Conservation (phyloP, 2,329 filamentous ascomycete species). For the Colletotrichum musae region DNA sequence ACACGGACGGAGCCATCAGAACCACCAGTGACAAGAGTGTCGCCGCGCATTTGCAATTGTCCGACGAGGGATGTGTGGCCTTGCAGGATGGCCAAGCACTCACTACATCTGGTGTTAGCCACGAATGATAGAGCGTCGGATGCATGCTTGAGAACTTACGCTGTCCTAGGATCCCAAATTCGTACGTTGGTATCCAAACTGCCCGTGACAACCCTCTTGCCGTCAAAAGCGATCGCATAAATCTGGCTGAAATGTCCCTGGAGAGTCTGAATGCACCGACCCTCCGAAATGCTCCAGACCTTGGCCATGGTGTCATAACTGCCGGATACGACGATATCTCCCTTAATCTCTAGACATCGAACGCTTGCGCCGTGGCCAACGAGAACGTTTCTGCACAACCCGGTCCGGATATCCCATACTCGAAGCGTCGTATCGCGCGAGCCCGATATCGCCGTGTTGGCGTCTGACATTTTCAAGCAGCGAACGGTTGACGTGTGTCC, state of each 20-base stretch:
- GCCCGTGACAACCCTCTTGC: constrained; percentile 91
- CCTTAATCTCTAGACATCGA: constrained; percentile 94
- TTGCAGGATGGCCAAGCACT: constrained; percentile 92
- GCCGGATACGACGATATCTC: constrained; percentile 96
- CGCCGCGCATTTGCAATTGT: constrained; percentile 94
- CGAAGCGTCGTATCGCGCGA: constrained; percentile 94
- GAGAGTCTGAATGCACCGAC: constrained; percentile 89
- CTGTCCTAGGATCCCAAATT: constrained; percentile 94
- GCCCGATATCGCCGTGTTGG: constrained; percentile 94
- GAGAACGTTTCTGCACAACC: constrained; percentile 90
- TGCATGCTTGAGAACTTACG: constrained; percentile 66
- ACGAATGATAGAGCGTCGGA: not conserved
- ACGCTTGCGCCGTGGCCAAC: constrained; percentile 97
- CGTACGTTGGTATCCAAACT: constrained; percentile 96
- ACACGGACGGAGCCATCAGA: constrained; percentile 96
- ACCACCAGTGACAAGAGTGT: constrained; percentile 95
- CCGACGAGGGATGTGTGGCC: constrained; percentile 97
- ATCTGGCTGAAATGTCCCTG: constrained; percentile 98
- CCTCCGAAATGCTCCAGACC: constrained; percentile 98
- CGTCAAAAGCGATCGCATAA: constrained; percentile 98
- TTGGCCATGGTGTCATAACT: constrained; percentile 98
- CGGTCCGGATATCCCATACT: constrained; percentile 93
- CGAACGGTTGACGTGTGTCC: constrained; percentile 97
- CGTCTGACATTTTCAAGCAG: constrained; percentile 97
- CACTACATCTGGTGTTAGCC: constrained; percentile 61